phyloP scores from a whole-genome alignment of 2,329 filamentous ascomycete species.

The Diaporthe sp. region DNA sequence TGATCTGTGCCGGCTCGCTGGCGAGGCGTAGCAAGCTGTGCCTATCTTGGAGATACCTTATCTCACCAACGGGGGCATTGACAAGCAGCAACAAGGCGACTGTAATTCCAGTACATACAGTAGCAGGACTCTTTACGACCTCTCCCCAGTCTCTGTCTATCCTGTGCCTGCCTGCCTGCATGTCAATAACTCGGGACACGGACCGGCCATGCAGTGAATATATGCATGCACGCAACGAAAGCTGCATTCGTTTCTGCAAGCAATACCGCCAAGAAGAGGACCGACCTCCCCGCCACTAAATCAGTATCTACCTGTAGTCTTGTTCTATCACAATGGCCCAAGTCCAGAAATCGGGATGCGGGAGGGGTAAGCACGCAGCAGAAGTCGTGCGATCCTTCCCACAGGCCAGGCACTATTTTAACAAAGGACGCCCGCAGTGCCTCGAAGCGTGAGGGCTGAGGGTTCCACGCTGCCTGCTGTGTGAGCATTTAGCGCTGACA shows the following conservation, averaged over 20 bases:
- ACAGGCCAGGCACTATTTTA: slow-evolving; percentile 12
- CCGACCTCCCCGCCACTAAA: not conserved
- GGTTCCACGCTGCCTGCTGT: not conserved
- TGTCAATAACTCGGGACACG: not conserved
- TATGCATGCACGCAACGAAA: not conserved
- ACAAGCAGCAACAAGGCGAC: not conserved
- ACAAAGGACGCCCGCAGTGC: not conserved
- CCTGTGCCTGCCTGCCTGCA: not conserved
- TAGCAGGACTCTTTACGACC: not conserved
- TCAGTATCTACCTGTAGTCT: not conserved
- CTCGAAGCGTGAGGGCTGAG: not conserved
- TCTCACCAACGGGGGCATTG: not conserved
- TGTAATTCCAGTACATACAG: not conserved
- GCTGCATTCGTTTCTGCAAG: slow-evolving; percentile 21
- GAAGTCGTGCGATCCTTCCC: not conserved
- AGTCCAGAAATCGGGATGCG: not conserved
- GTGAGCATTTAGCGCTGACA: slow-evolving; percentile 29
- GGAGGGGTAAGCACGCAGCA: not conserved
- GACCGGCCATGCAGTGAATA: not conserved
- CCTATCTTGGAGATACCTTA: not conserved
- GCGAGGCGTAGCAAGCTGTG: not conserved
- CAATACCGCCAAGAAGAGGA: slow-evolving; percentile 11
- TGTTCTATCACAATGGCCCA: not conserved
- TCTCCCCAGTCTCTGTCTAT: not conserved
- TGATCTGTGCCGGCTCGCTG: not conserved